A percentile compares a stretch with the other conserved stretches of the same genome.
phyloP scores from a whole-genome alignment of 331 rosid genomes.

The Saraca asoca region DNA sequence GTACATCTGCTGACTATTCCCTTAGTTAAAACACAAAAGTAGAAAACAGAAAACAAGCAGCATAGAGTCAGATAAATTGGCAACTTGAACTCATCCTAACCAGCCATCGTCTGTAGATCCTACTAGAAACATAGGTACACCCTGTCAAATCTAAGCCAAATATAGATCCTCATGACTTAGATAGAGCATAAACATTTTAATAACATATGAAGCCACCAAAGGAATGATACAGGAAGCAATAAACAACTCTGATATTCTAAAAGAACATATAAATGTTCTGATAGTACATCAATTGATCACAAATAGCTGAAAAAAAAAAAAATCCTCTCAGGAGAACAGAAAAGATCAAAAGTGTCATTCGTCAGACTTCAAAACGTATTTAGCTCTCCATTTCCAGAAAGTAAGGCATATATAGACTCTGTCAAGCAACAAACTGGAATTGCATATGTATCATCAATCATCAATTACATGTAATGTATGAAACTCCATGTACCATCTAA shows the following conservation, averaged over 20 bases:
- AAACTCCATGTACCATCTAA: not conserved
- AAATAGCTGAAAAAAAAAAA: slow-evolving; percentile 4
- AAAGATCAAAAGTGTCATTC: not conserved
- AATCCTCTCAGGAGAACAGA: not conserved
- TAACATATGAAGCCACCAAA: not conserved
- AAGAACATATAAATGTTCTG: not conserved
- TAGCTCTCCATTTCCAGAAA: slow-evolving; percentile 2
- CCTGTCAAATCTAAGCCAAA: not conserved
- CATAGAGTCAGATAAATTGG: not conserved
- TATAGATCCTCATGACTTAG: slow-evolving; percentile 11
- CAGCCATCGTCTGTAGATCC: not conserved
- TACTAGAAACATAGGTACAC: not conserved
- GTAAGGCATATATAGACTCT: not conserved
- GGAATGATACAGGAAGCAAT: slow-evolving; percentile 16
- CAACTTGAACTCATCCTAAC: not conserved
- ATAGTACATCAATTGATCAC: not conserved
- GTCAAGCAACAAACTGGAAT: slow-evolving; percentile 9
- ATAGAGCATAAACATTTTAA: not conserved
- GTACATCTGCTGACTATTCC: too few relatives aligned
- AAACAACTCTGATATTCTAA: slow-evolving; percentile 3
- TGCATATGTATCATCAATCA: slow-evolving; percentile 5
- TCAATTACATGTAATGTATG: not conserved
- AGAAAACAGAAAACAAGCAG: not conserved
- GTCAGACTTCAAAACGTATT: not conserved
- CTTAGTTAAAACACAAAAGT: not conserved